Evolutionary conservation across 257 asterid species (phyloP), one percentile per base, ranked within the genome.

Genomic region (Dorcoceras hygrometricum): DNA sequence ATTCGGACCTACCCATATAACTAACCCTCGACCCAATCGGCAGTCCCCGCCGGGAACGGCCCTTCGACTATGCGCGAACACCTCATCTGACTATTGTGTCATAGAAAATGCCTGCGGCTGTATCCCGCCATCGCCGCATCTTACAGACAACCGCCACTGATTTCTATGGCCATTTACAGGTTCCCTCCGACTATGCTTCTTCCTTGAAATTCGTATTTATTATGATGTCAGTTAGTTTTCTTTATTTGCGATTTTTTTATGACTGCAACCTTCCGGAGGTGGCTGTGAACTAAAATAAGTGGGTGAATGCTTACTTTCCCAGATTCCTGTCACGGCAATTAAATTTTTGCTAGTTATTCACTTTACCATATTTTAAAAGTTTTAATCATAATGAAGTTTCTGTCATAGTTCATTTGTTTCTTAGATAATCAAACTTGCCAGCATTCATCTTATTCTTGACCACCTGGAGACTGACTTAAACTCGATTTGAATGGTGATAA

Each of bases 101-200:
- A 4, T 32, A 63, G 60, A 79, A 76, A 73, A 82, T 77, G 89
- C 71, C 65, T 71, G 60, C 24, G 39, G 34, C 8, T 74, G 57
- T 57, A 65, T 51, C 66, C 50, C 66, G 29, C 73, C 69, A 25
- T 39, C 36, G 51, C 27, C 72, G 74, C 55, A 43, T 71, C 71
- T 25, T 67, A 62, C 63, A 70, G 65, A 72, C 51, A 18, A 62
- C 71, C 61, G 53, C 81, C 54, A 66, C 75, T 61, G 54, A 66
- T 80, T 76, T 73, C 72, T 69, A 89, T 87, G 96, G 95, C 95
- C 67, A 76, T 72, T 66, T 75, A 80, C 26, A 85, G 93, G 96
- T 78, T 60, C 60, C 39, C 48, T 66, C 62, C 29, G 28, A 2
- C 23, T 14, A 6, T 4, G 50, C 50, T 71, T 48, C 31, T 56